phyloP scores from a whole-genome alignment of 1,284 basidiomycete species.

The Ganoderma sinense region DNA sequence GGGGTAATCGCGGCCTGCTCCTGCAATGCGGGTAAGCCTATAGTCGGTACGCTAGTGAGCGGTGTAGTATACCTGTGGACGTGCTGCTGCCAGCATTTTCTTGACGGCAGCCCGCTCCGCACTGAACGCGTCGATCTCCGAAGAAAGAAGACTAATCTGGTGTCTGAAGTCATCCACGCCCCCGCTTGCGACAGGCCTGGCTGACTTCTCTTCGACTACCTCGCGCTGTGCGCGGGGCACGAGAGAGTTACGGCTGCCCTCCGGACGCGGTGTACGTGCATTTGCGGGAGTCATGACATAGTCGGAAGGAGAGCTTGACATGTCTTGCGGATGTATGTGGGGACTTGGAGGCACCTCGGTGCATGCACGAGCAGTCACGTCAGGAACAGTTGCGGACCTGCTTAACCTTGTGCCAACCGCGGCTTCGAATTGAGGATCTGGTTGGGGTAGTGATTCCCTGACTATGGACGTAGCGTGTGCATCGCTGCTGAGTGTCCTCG shows the following conservation, averaged over 20 bases:
- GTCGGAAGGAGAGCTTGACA: constrained; percentile 16
- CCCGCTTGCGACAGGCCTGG: neutral
- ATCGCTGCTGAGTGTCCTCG: neutral
- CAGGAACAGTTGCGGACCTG: neutral
- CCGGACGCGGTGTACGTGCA: neutral
- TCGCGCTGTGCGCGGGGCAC: neutral
- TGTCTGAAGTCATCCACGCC: constrained; percentile 39
- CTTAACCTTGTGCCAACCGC: neutral
- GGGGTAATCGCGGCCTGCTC: neutral
- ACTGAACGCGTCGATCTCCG: constrained; percentile 45
- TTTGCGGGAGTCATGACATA: constrained; percentile 14
- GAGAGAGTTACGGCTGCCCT: neutral
- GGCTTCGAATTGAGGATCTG: neutral
- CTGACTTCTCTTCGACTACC: neutral
- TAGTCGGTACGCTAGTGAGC: neutral
- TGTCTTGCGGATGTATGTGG: constrained; percentile 9
- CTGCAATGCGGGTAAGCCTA: neutral
- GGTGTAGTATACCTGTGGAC: constrained; percentile 31
- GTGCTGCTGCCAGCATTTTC: constrained; percentile 33
- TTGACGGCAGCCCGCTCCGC: constrained; percentile 45
- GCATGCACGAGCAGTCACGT: neutral
- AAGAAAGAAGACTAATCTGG: constrained; percentile 44
- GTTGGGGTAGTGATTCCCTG: neutral
- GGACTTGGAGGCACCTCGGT: constrained; percentile 15
- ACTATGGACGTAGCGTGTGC: neutral